phyloP scores from a whole-genome alignment of 1,284 basidiomycete genomes.

The Ceratobasidium sp. region DNA sequence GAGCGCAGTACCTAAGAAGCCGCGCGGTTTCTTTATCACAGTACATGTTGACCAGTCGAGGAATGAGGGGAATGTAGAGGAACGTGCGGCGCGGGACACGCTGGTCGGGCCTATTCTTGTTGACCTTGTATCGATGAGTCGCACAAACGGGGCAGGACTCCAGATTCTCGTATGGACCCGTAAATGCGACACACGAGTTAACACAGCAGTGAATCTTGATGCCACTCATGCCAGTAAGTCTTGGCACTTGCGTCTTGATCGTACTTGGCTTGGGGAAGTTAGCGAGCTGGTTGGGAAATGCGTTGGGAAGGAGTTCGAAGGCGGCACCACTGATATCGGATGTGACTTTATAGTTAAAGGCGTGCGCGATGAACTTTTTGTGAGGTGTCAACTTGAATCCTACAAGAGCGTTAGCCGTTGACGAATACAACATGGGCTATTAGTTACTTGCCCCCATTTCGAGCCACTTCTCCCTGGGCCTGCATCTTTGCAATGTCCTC shows the following conservation, averaged over 20 bases:
- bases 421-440: not conserved
- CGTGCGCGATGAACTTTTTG: not conserved
- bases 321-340: slow-evolving; percentile 24
- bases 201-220: slow-evolving; percentile 38
- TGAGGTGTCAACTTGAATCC: not conserved
- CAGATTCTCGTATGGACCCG: slow-evolving; percentile 10
- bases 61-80: slow-evolving; percentile 41
- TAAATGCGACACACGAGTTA: slow-evolving; percentile 37
- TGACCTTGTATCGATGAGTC: slow-evolving; percentile 18
- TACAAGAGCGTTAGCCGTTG: not conserved
- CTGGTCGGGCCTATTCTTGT: not conserved
- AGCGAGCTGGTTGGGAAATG: slow-evolving; percentile 3
- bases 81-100: slow-evolving; percentile 10
- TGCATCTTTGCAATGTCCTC: not conserved
- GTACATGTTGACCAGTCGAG: slow-evolving; percentile 30
- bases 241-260: not conserved
- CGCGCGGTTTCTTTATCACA: slow-evolving; percentile 37
- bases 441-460: not conserved
- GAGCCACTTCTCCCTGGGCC: not conserved
- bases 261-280: not conserved
- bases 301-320: slow-evolving; percentile 13
- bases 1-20: slow-evolving; percentile 44
- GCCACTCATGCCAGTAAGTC: not conserved
- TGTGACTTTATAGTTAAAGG: slow-evolving; percentile 38
- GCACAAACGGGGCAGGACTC: slow-evolving; percentile 37